These are phyloP conservation scores for Nothophaeocryptopus gaeumannii DNA, from an alignment of 2,329 filamentous ascomycete genomes.

Conservation along the genomic window DNA sequence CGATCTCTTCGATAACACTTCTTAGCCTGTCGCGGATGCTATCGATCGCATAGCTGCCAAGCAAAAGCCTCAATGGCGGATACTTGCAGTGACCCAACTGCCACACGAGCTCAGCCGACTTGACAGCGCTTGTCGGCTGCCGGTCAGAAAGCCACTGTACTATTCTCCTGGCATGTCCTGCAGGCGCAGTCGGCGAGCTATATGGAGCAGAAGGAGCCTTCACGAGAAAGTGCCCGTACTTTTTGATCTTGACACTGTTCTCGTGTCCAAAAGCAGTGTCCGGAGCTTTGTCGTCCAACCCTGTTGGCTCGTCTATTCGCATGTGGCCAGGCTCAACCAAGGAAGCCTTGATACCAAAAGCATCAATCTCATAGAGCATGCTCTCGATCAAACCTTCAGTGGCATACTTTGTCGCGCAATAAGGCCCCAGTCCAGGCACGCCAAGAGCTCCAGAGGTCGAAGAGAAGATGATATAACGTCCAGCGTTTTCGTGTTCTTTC, in stretches of 20 bases:
- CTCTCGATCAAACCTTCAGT: slow-evolving; percentile 94
- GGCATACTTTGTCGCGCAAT: slow-evolving; percentile 96
- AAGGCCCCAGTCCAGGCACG: slow-evolving; percentile 86
- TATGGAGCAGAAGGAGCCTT: slow-evolving; percentile 84
- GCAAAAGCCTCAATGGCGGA: slow-evolving; percentile 78
- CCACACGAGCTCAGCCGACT: slow-evolving; percentile 92
- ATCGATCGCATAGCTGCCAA: slow-evolving; percentile 93
- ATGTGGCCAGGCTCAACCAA: slow-evolving; percentile 89
- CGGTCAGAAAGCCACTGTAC: slow-evolving; percentile 91
- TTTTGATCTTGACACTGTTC: slow-evolving; percentile 53
- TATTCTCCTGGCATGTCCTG: slow-evolving; percentile 84
- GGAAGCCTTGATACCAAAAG: slow-evolving; percentile 89
- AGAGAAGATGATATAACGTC: slow-evolving; percentile 91
- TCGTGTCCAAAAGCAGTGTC: slow-evolving; percentile 12
- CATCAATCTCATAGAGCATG: slow-evolving; percentile 92
- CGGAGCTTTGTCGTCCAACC: slow-evolving; percentile 31
- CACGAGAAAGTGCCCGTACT: slow-evolving; percentile 89
- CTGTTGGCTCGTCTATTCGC: slow-evolving; percentile 71
- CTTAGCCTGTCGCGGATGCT: slow-evolving; percentile 86
- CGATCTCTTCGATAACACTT: slow-evolving; percentile 81
- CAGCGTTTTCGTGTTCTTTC: slow-evolving; percentile 41
- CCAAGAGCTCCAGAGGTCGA: slow-evolving; percentile 89
- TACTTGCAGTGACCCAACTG: slow-evolving; percentile 91
- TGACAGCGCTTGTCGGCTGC: slow-evolving; percentile 88
- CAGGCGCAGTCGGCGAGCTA: slow-evolving; percentile 71